Evolutionary conservation across 257 asterid species (phyloP).

Genomic region (Fraxinus pennsylvanica): DNA sequence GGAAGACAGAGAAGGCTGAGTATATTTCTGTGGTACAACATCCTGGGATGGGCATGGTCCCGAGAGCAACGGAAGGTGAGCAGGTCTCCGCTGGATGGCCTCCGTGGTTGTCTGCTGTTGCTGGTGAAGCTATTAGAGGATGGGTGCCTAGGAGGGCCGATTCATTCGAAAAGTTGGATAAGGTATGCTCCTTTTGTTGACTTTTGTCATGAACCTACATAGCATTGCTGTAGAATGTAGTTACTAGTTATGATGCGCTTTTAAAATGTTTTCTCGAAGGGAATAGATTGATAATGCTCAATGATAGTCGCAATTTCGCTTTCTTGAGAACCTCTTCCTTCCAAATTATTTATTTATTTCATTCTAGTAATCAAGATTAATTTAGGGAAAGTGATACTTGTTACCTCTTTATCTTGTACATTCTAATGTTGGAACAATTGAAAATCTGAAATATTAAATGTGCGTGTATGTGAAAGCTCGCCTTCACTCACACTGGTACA

Average conservation of each 20-base stretch:
- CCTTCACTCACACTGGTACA: not conserved
- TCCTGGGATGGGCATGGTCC: constrained; percentile 56
- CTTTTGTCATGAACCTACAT: constrained; percentile 17
- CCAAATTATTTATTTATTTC: not conserved
- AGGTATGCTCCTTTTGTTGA: constrained; percentile 48
- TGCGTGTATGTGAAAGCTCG: too few relatives aligned
- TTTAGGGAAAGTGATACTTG: not conserved
- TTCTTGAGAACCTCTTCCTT: not conserved
- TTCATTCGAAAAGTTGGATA: constrained; percentile 86
- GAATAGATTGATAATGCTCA: not conserved
- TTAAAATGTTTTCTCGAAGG: not conserved
- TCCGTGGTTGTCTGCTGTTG: constrained; percentile 91
- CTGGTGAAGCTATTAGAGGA: constrained; percentile 92
- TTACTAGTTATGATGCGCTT: not conserved
- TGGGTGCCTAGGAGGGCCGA: constrained; percentile 94
- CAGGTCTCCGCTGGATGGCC: constrained; percentile 98
- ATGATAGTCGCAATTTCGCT: not conserved
- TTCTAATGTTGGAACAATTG: not conserved
- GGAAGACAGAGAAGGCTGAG: constrained; percentile 70
- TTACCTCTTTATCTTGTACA: not conserved
- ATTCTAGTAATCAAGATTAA: not conserved
- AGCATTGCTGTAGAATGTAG: not conserved
- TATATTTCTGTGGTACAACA: constrained; percentile 42
- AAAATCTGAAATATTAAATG: not conserved
- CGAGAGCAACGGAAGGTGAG: constrained; percentile 69